Percentiles rank a stretch among this genome's conserved stretches.
Conservation (phyloP, 192 early-diverging fungal species). For the Backusella liffmaniae region DNA sequence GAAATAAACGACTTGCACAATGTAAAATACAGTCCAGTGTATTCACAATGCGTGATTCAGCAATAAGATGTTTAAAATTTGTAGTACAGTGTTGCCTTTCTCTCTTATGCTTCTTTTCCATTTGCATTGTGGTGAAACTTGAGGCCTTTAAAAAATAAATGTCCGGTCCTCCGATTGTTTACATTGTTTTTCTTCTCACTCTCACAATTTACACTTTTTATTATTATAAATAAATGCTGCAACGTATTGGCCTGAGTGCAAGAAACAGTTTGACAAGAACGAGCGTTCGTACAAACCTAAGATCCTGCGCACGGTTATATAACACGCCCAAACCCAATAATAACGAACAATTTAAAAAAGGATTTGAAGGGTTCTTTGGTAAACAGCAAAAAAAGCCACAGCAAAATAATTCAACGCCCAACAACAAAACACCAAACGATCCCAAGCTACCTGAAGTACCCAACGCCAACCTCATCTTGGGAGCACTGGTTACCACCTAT, state of each 20-base stretch:
- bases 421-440: conserved; percentile 15
- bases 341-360: conserved; percentile 32
- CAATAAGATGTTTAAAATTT: too few relatives aligned
- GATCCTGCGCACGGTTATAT: neutral
- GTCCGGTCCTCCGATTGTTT: neutral
- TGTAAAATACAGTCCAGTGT: too few relatives aligned
- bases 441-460: conserved; percentile 2
- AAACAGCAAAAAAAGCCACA: conserved; percentile 29
- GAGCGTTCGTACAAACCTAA: neutral
- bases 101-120: neutral
- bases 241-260: neutral
- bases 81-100: too few relatives aligned
- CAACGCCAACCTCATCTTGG: conserved; percentile 42
- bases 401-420: conserved; percentile 24
- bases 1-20: too few relatives aligned
- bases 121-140: neutral
- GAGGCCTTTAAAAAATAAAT: neutral
- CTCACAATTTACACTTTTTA: neutral
- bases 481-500: conserved; percentile 40
- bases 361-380: conserved; percentile 73
- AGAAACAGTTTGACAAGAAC: neutral
- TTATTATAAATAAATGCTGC: neutral
- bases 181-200: neutral
- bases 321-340: neutral
- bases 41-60: too few relatives aligned